A percentile compares a stretch with the other conserved stretches of the same genome.
Conservation (phyloP, 371 early-diverging fungal genomes). For the Sanchytrium tribonematis region DNA sequence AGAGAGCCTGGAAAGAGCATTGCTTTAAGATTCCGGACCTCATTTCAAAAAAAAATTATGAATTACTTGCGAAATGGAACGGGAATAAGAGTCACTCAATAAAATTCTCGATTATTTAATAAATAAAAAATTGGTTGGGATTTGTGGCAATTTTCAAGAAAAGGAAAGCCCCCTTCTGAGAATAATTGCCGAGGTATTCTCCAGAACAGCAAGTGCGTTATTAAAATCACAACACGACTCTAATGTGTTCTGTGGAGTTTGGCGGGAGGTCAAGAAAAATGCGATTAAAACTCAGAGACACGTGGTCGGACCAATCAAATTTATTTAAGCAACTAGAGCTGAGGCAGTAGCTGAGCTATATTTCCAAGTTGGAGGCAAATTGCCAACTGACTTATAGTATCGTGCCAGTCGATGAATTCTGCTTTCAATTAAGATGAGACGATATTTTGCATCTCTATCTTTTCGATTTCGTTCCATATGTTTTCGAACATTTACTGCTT, state of each 20-base stretch:
- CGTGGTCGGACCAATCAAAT: not conserved
- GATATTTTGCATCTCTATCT: constrained; percentile 97
- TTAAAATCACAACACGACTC: not conserved
- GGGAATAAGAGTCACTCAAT: not conserved
- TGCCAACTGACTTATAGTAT: constrained; percentile 96
- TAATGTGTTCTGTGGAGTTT: constrained; percentile 1
- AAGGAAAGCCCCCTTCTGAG: not conserved
- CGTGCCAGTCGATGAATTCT: constrained; percentile 96
- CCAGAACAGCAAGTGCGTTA: not conserved
- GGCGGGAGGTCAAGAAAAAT: not conserved
- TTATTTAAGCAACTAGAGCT: constrained; percentile 6
- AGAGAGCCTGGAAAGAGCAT: not conserved
- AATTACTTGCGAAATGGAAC: not conserved
- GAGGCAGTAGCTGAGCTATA: constrained; percentile 8
- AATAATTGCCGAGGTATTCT: not conserved
- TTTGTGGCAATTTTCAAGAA: not conserved
- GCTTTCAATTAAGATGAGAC: constrained; percentile 92
- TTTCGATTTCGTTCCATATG: constrained; percentile 97
- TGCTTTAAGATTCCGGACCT: not conserved
- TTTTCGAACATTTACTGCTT: constrained; percentile 95
- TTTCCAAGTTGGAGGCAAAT: constrained; percentile 95
- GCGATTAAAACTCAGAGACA: not conserved
- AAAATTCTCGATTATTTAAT: not conserved
- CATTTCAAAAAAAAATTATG: not conserved
- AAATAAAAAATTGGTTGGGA: not conserved